phyloP scores from a whole-genome alignment of 2,329 filamentous ascomycete genomes.

The Immersiporthe knoxdaviesiana region DNA sequence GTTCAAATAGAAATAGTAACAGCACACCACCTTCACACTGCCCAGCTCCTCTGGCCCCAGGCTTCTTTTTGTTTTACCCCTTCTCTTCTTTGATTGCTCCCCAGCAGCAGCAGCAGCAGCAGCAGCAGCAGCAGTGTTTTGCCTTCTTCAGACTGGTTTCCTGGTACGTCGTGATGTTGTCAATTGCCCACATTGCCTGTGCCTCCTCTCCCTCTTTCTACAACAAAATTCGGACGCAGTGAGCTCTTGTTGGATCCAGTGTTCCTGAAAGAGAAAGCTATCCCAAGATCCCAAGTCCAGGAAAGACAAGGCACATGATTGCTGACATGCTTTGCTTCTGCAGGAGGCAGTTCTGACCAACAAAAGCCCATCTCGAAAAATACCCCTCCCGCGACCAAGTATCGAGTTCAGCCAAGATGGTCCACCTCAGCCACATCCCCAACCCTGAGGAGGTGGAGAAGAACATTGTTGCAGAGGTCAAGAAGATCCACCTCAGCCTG shows the following conservation, averaged over 20 bases:
- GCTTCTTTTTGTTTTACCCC: background rate
- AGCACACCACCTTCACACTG: background rate
- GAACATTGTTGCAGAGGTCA: conserved; percentile 41
- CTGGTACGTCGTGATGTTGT: background rate
- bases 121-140: no score
- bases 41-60: no score
- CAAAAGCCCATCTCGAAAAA: background rate
- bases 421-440: conserved; percentile 53
- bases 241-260: no score
- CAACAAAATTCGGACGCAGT: no score
- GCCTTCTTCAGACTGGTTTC: background rate
- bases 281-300: background rate
- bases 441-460: conserved; percentile 36
- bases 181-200: background rate
- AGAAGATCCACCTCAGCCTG: conserved; percentile 52
- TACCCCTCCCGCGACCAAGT: no score
- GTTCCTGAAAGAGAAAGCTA: no score
- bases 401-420: conserved; percentile 47
- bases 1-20: background rate
- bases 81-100: background rate
- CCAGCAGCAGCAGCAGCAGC: background rate
- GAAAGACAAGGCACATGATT: background rate
- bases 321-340: background rate
- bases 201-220: no score
- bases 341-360: background rate